Conservation (phyloP, 805 yeast species). For the Ogataea methanolica region DNA sequence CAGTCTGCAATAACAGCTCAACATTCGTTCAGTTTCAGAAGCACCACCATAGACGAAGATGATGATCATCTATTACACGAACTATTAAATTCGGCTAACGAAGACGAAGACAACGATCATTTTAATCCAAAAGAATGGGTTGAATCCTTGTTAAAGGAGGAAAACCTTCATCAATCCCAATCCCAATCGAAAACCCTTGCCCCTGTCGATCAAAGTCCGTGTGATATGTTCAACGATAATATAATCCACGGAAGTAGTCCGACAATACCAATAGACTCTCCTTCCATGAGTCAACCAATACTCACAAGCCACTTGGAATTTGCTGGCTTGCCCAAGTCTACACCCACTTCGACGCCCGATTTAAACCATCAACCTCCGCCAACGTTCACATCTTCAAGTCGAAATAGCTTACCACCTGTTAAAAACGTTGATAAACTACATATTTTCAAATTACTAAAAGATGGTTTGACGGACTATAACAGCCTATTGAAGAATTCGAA, state of each 20-base stretch:
- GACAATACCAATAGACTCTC: constrained; percentile 17
- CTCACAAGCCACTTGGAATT: background rate
- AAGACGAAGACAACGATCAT: constrained; percentile 10
- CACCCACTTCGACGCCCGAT: background rate
- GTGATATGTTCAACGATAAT: constrained; percentile 8
- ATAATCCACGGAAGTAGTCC: constrained; percentile 11
- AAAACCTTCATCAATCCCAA: constrained; percentile 2
- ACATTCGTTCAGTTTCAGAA: background rate
- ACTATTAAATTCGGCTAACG: constrained; percentile 7
- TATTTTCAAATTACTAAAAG: constrained; percentile 13
- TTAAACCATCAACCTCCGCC: background rate
- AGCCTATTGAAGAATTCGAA: constrained; percentile 13
- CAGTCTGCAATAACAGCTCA: background rate
- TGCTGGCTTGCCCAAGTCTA: background rate
- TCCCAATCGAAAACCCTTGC: background rate
- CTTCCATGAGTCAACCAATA: constrained; percentile 1
- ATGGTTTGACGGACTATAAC: constrained; percentile 23
- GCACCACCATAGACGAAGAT: constrained; percentile 8
- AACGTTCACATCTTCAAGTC: constrained; percentile 1
- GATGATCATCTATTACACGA: constrained; percentile 13
- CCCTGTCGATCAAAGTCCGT: constrained; percentile 9
- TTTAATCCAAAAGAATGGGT: constrained; percentile 13
- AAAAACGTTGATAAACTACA: constrained; percentile 5
- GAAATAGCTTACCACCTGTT: background rate
- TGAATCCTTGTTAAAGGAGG: constrained; percentile 13